A percentile compares a stretch with the other conserved stretches of the same genome.
phyloP scores from a whole-genome alignment of 306 rosid species.

The Inga laurina region DNA sequence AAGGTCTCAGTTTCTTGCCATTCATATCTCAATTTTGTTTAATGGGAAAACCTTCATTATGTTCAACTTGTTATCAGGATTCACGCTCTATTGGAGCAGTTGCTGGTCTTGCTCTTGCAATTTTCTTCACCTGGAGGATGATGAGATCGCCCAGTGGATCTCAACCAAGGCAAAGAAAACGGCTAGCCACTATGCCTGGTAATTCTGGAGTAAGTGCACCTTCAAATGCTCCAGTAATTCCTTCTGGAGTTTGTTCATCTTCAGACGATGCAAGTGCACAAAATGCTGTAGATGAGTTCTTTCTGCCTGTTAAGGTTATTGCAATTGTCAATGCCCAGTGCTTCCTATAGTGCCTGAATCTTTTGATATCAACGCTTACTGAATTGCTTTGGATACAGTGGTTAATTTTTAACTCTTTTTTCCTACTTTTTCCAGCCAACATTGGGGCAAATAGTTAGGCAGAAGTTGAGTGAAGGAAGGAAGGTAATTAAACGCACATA shows the following conservation, averaged over 20 bases:
- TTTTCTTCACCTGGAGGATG: slow-evolving; percentile 77
- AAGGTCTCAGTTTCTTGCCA: background rate
- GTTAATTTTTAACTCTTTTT: slow-evolving; percentile 18
- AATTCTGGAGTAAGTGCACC: slow-evolving; percentile 47
- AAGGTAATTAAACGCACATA: slow-evolving; percentile 51
- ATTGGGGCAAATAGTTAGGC: slow-evolving; percentile 78
- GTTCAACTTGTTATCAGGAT: slow-evolving; percentile 49
- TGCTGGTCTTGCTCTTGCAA: slow-evolving; percentile 75
- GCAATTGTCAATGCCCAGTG: background rate
- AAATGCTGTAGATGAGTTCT: slow-evolving; percentile 68
- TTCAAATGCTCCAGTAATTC: slow-evolving; percentile 38
- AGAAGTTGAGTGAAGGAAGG: slow-evolving; percentile 77
- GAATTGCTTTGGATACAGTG: slow-evolving; percentile 12
- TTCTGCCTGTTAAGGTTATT: slow-evolving; percentile 64
- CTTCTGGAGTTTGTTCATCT: slow-evolving; percentile 37
- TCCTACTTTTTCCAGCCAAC: slow-evolving; percentile 57
- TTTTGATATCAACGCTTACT: background rate
- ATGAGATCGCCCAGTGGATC: slow-evolving; percentile 65
- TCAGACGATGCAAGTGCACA: slow-evolving; percentile 64
- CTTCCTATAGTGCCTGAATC: background rate
- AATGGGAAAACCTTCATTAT: background rate
- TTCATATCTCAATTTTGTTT: background rate
- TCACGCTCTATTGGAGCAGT: slow-evolving; percentile 66
- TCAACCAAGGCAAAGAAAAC: slow-evolving; percentile 65
- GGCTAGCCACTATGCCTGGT: slow-evolving; percentile 52